Evolutionary conservation across 1,284 basidiomycete genomes (phyloP), one percentile per base, ranked within the genome.

Genomic region (Cutaneotrichosporon mucoides): DNA sequence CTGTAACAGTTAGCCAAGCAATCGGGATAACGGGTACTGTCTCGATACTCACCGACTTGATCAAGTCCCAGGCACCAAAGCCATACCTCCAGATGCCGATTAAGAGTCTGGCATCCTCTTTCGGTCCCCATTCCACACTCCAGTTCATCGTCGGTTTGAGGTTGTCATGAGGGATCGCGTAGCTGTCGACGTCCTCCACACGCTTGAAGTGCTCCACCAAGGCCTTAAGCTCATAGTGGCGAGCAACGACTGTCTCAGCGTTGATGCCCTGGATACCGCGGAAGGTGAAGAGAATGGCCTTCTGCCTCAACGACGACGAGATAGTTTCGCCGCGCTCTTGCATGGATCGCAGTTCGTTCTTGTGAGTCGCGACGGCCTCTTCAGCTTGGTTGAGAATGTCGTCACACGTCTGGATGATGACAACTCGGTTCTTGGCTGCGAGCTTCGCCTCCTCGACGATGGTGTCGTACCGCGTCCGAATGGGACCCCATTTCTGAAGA

Each of bases 401-500:
- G 72, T 99, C 94, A 33, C 92, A 84, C 33, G 92, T 89, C 69
- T 94, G 89, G 51, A 89, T 84, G 70, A 99, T 88, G 83, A 98
- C 89, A 46, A 87, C 87, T 66, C 88, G 87, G 79, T 99, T 95
- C 84, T 99, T 99, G 81, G 90, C 88, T 68, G 88, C 85, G 59
- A 99, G 84, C 76, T 93, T 94, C 13, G 93, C 84, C 76, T 99
- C 95, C 59, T 82, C 82, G 63, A 95, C 93, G 70, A 99, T 97
- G 57, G 88, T 83, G 60, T 97, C 92, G 78, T 95, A 97, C 50
- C 95, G 89, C 68, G 90, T 88, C 55, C 92, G 86, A 64, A 99
- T 92, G 76, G 99, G 95, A 36, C 96, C 96, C 93, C 95, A 99
- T 59, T 93, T 88, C 73, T 97, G 93, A 68, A 99, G 83, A 73